Base-by-base conservation (phyloP, 768 basidiomycete genomes). In the Mycena latifolia region DNA sequence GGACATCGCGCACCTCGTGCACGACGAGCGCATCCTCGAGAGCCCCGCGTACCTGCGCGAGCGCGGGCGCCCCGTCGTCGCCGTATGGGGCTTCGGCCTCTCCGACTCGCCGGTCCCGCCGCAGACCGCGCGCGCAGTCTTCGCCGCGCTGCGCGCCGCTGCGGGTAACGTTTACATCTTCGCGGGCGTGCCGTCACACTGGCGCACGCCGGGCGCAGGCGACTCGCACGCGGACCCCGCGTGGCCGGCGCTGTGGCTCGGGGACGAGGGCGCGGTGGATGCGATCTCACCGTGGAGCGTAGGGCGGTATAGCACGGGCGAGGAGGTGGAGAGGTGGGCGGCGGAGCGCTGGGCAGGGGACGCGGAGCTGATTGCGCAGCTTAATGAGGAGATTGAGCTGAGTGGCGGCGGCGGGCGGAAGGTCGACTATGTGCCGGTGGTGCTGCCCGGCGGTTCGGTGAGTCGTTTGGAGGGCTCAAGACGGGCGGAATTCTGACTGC, bases 261-360 rank as follows among this genome's bases (percentile, higher is more conserved):
- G 89, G n/a, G 88, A 88, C 35, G 56, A 22, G 5, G 69, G 69
- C 24, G 28, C 22, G 25, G 92, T 93, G 64, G 92, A 93, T 66
- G 90, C 91, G 5, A 86, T 94, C 61, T 91, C 89, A 24, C 94
- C 94, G 9, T 95, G 93, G 93, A 92, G 90, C 8, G 83, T 95
- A 12, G 94, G 93, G 5, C 81, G 92, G 35, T 94, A 88, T 74
- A 79, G 78, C 22, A 84, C 82, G 64, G 85, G 88, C 65, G 81
- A 82, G 46, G 88, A 87, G 17, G 91, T 89, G 1, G 91, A 93
- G 57, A 65, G 75, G 8, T 94, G 89, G 75, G 86, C 87, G 10
- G 82, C 86, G 70, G 82, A 82, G 12, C 88, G 85, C 52, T 87
- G 92, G 76, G 88, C 85, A 55, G 84, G 78, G 0, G 94, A 95